Percentiles rank a stretch among this genome's conserved stretches.
Evolutionary conservation across 495 filamentous ascomycete species (phyloP).

Genomic region (Cryomyces antarcticus): DNA sequence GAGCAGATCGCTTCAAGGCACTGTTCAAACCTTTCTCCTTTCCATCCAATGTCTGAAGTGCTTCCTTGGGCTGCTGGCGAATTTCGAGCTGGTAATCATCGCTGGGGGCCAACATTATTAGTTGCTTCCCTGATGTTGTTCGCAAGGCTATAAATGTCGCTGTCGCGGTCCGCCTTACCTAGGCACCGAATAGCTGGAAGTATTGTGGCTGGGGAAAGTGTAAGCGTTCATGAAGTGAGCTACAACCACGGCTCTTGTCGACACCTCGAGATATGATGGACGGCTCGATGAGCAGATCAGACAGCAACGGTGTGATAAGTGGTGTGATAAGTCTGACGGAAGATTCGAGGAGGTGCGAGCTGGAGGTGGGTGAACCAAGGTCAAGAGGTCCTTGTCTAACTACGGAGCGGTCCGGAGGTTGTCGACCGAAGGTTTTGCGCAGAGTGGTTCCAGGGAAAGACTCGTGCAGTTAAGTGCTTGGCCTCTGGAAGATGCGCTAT

Average conservation of each 20-base stretch:
- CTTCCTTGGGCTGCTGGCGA: slow-evolving; percentile 17
- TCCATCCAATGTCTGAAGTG: slow-evolving; percentile 12
- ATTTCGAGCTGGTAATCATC: slow-evolving; percentile 8
- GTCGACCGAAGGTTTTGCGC: background rate
- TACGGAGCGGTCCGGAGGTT: background rate
- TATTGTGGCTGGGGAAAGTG: background rate
- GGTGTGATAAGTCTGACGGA: background rate
- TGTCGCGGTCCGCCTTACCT: background rate
- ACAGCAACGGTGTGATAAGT: background rate
- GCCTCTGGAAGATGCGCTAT: background rate
- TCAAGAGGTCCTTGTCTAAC: too few species aligned
- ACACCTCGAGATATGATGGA: background rate
- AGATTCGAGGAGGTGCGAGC: background rate
- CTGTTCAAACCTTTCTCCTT: slow-evolving; percentile 22
- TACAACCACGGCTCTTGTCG: background rate
- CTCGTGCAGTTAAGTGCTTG: background rate
- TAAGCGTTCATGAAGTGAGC: background rate
- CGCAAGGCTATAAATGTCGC: background rate
- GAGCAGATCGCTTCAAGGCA: background rate
- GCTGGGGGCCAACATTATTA: slow-evolving; percentile 1
- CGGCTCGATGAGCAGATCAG: background rate
- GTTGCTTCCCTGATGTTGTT: background rate
- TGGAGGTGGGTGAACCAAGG: too few species aligned
- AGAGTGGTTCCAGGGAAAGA: background rate
- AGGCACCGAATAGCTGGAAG: background rate